Evolutionary conservation across 1,284 basidiomycete genomes (phyloP), one percentile per base, ranked within the genome.

Genomic region (Cutaneotrichosporon sp.): DNA sequence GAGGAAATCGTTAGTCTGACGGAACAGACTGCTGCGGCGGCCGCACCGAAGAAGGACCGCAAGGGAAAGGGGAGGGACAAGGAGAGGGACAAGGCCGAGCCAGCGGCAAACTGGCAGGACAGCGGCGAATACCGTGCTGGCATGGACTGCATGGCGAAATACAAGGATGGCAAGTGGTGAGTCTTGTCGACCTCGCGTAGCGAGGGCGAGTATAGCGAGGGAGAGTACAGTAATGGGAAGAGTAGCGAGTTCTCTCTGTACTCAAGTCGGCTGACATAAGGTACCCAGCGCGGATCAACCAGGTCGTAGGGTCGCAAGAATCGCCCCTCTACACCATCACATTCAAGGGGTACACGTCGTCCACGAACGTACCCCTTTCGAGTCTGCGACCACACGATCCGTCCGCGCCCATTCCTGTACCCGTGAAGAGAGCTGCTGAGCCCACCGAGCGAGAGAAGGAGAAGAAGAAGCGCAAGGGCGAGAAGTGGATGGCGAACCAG

Each of bases 261-360:
- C 6, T 36, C 7, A 7, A 14, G 11, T 18, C 4, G 5, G 55
- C 32, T 70, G 56, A 68, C 64, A n/a, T 10, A 63, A 81, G 80
- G 88, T 97, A 97, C 79, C 91, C 93, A 42, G 94, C 92, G 46
- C 88, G 91, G 34, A 92, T 97, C 80, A 90, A 89, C 52, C 89
- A 89, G 42, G 86, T 97, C 49, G 88, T 90, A 58, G 96, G 96
- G 50, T 89, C 92, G 18, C 83, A 86, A 65, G 90, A 92, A 58
- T 90, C 91, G 71, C 88, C 90, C 11, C 87, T 92, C 69, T 98
- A 91, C 83, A 94, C 90, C 72, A 89, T 99, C 75, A 87, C 96
- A 47, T 99, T 97, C 85, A 92, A 92, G 76, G 91, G 90, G 3
- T 98, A 97, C 84, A 91, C 94, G 71, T 90, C 90, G 46, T 95